phyloP scores from a whole-genome alignment of 2,329 filamentous ascomycete genomes.

The Aspergillus cejpii region DNA sequence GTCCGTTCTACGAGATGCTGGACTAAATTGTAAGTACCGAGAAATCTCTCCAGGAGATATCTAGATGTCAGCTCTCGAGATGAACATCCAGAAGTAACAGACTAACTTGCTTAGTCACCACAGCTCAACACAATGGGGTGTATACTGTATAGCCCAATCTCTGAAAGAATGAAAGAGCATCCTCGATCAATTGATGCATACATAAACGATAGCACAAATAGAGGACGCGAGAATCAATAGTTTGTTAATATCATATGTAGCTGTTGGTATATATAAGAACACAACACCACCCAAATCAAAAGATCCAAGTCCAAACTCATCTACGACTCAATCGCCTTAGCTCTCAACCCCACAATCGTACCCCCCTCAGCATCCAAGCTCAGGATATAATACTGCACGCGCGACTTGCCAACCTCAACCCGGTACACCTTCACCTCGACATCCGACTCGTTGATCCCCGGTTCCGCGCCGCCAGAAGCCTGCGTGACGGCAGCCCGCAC shows the following conservation, averaged over 20 bases:
- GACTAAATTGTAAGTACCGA: neutral
- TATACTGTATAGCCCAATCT: no score
- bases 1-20: neutral
- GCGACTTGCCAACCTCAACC: conserved; percentile 56
- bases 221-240: no score
- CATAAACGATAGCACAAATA: no score
- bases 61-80: neutral
- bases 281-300: no score
- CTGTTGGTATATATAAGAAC: no score
- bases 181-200: no score
- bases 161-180: no score
- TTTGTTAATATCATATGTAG: no score
- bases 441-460: conserved; percentile 35
- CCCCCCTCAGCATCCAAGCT: conserved; percentile 53
- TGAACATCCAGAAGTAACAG: neutral
- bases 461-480: conserved; percentile 33
- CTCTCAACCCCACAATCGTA: conserved; percentile 70
- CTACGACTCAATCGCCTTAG: conserved; percentile 66
- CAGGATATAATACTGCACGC: conserved; percentile 75
- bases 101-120: neutral
- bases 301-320: no score
- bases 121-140: neutral
- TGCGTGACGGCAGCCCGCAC: conserved; percentile 43
- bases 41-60: neutral
- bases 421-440: conserved; percentile 69